phyloP scores from a whole-genome alignment of 345 rosid genomes.

The Arabidopsis suecica region DNA sequence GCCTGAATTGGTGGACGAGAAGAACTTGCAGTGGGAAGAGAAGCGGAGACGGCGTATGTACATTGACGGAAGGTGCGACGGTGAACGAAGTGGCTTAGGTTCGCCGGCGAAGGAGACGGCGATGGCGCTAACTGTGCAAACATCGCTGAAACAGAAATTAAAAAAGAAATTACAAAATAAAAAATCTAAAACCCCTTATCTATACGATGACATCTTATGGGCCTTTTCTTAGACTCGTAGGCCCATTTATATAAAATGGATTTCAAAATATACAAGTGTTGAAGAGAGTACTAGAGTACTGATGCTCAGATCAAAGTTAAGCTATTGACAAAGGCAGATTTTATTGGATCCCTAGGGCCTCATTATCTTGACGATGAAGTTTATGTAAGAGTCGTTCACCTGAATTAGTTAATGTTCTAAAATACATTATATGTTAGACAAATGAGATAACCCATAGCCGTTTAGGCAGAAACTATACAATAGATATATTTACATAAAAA shows the following conservation, averaged over 20 bases:
- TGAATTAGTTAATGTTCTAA: no score
- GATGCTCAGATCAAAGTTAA: no score
- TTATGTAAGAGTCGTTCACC: no score
- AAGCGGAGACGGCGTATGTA: conserved; percentile 44
- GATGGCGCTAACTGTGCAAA: conserved; percentile 48
- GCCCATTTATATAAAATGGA: not conserved
- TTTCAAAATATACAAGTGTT: no score
- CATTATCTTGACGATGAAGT: no score
- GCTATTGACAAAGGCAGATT: no score
- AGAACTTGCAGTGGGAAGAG: conserved; percentile 54
- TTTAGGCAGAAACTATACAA: no score
- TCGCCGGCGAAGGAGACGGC: conserved; percentile 48
- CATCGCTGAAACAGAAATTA: conserved; percentile 14
- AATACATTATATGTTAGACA: no score
- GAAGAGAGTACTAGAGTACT: no score
- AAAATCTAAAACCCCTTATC: conserved; percentile 29
- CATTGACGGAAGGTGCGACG: conserved; percentile 36
- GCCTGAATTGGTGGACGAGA: conserved; percentile 66
- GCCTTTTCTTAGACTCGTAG: conserved; percentile 10
- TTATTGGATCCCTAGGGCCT: no score
- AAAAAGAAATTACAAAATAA: not conserved
- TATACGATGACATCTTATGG: not conserved
- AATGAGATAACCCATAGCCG: no score
- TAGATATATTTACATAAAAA: no score
- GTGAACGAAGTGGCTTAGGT: conserved; percentile 30